phyloP scores from a whole-genome alignment of 176 grass and related monocot genomes.

The Cenchrus americanus region DNA sequence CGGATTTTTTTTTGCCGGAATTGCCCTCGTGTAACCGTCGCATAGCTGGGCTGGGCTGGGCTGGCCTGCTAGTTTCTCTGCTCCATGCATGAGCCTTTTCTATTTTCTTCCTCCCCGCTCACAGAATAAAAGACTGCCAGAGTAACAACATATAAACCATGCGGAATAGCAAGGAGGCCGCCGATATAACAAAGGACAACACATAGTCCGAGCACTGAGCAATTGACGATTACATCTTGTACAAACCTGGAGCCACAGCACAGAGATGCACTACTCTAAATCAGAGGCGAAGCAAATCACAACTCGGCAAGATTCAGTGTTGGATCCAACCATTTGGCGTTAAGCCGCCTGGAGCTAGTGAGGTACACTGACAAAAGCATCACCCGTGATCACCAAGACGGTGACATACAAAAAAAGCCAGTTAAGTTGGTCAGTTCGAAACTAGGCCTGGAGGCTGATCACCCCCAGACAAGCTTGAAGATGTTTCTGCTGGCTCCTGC shows the following conservation, averaged over 20 bases:
- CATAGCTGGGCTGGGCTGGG: neutral
- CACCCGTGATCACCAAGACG: neutral
- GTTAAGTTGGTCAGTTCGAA: neutral
- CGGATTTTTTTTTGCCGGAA: too few species aligned
- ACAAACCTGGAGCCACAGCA: neutral
- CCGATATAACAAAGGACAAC: constrained; percentile 15
- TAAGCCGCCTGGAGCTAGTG: neutral
- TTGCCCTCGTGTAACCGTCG: neutral
- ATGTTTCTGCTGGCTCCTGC: constrained; percentile 71
- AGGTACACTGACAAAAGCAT: neutral
- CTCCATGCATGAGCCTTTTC: too few species aligned
- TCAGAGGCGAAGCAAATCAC: constrained; percentile 15
- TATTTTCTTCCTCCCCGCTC: too few species aligned
- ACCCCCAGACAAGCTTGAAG: constrained; percentile 75
- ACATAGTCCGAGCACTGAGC: neutral
- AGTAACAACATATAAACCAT: neutral
- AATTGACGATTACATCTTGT: constrained; percentile 6
- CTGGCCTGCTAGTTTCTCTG: too few species aligned
- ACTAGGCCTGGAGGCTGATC: neutral
- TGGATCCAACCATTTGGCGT: neutral
- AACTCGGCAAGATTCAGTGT: neutral
- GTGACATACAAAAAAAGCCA: neutral
- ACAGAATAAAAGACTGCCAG: too few species aligned
- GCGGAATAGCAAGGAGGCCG: neutral
- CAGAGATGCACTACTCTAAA: neutral